Conservation (phyloP, 768 basidiomycete genomes). For the Mycena vulgaris region DNA sequence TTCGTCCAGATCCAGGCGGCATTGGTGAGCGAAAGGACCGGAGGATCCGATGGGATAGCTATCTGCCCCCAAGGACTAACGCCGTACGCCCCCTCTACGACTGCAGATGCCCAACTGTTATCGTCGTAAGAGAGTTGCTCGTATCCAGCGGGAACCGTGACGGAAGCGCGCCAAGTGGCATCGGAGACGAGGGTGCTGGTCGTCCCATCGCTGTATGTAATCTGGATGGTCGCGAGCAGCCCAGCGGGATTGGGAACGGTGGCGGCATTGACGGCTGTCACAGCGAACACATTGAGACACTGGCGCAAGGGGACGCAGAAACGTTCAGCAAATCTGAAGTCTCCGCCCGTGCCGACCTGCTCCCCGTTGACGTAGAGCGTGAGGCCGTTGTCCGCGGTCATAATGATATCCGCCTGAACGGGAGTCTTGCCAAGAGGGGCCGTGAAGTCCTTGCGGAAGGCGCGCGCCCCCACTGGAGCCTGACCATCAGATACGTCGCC, state of each 20-base stretch:
- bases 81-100: conserved; percentile 41
- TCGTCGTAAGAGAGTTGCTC: conserved; percentile 49
- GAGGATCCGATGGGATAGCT: conserved; percentile 36
- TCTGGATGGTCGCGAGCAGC: conserved; percentile 47
- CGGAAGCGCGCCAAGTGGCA: conserved; percentile 46
- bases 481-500: conserved; percentile 35
- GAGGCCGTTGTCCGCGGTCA: conserved; percentile 49
- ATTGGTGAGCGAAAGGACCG: conserved; percentile 42
- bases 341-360: conserved; percentile 41
- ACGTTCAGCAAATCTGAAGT: conserved; percentile 41
- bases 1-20: conserved; percentile 53
- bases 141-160: conserved; percentile 46
- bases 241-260: conserved; percentile 45
- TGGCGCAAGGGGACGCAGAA: conserved; percentile 49
- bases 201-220: conserved; percentile 50
- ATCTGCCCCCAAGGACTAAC: conserved; percentile 37
- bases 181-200: conserved; percentile 50
- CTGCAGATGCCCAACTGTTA: conserved; percentile 47
- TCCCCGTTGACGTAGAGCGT: conserved; percentile 51
- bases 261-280: conserved; percentile 40
- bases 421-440: conserved; percentile 45
- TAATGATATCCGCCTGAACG: conserved; percentile 48
- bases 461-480: conserved; percentile 43
- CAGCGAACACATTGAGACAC: conserved; percentile 52
- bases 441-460: conserved; percentile 49